phyloP scores from a whole-genome alignment of 768 basidiomycete genomes.

The Hypholoma fasciculare region DNA sequence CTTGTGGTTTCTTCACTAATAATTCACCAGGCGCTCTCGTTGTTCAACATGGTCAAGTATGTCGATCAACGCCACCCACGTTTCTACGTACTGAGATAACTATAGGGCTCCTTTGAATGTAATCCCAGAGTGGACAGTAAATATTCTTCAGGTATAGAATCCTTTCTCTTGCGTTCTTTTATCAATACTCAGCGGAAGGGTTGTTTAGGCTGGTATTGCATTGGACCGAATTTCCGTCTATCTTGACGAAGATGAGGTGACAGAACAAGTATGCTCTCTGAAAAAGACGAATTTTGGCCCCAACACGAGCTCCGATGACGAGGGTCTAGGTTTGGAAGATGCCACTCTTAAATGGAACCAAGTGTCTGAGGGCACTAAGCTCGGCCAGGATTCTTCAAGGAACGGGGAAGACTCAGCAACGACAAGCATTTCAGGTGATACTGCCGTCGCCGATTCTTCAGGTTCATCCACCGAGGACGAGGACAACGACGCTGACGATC shows the following conservation, averaged over 20 bases:
- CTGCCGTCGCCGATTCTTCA: constrained; percentile 19
- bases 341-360: constrained; percentile 67
- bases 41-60: constrained; percentile 86
- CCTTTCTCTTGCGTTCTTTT: no score
- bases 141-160: constrained; percentile 57
- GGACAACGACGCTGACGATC: constrained; percentile 33
- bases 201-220: constrained; percentile 54
- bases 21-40: constrained; percentile 57
- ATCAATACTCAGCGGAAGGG: no score
- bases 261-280: constrained; percentile 62
- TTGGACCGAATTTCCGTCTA: constrained; percentile 68
- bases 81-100: background rate
- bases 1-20: background rate
- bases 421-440: constrained; percentile 15
- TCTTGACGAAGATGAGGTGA: constrained; percentile 70
- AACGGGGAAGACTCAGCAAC: background rate
- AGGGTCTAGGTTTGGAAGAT: constrained; percentile 53
- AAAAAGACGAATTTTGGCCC: constrained; percentile 39
- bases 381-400: constrained; percentile 6
- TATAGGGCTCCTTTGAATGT: constrained; percentile 69
- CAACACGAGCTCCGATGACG: constrained; percentile 28
- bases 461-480: constrained; percentile 15
- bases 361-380: constrained; percentile 25
- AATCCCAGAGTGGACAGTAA: constrained; percentile 78
- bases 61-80: background rate